A percentile compares a stretch with the other conserved stretches of the same genome.
Conservation (phyloP, 2,329 filamentous ascomycete genomes). For the Mollisiaceae sp. region DNA sequence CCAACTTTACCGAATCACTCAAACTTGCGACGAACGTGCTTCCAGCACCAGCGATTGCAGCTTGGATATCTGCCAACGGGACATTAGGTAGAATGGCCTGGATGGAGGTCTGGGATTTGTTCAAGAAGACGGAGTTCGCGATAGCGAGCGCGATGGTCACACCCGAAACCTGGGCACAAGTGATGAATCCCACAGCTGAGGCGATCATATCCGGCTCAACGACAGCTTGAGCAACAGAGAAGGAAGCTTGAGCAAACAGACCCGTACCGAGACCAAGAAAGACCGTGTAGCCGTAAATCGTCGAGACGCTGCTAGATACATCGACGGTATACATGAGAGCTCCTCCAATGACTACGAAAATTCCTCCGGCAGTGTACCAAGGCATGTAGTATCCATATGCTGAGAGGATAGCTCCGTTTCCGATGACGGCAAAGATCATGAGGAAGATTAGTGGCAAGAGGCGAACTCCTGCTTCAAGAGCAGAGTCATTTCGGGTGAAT, state of each 20-base stretch:
- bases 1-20: constrained; percentile 18
- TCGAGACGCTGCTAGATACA: constrained; percentile 32
- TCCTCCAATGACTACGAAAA: constrained; percentile 44
- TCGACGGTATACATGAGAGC: constrained; percentile 42
- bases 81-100: constrained; percentile 36
- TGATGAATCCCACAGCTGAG: constrained; percentile 47
- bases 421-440: constrained; percentile 44
- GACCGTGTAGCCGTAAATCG: constrained; percentile 45
- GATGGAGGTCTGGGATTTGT: constrained; percentile 42
- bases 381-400: constrained; percentile 47
- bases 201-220: constrained; percentile 42
- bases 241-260: constrained; percentile 44
- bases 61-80: constrained; percentile 37
- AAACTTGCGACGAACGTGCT: constrained; percentile 34
- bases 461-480: constrained; percentile 50
- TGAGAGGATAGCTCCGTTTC: constrained; percentile 43
- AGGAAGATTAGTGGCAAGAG: constrained; percentile 46
- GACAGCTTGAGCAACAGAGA: constrained; percentile 46
- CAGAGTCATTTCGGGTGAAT: constrained; percentile 53
- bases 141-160: constrained; percentile 47
- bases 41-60: constrained; percentile 39
- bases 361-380: constrained; percentile 46
- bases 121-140: constrained; percentile 47
- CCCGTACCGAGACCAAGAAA: constrained; percentile 50
- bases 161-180: constrained; percentile 45